Evolutionary conservation across 805 yeast genomes (phyloP).

Genomic region (Phaffomyces opuntiae): DNA sequence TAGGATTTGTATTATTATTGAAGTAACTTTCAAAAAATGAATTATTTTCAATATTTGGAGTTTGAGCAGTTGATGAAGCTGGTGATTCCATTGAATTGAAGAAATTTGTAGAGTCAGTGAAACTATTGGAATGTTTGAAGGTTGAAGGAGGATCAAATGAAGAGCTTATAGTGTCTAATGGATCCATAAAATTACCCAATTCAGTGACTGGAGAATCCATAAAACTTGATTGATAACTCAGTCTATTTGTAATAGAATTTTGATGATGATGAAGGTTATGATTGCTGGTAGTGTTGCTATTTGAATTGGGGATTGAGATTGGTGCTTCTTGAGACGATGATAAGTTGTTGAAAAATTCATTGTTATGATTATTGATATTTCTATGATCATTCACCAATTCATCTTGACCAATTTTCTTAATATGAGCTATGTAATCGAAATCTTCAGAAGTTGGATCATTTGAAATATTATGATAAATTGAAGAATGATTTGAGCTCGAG

Average conservation of each 20-base stretch:
- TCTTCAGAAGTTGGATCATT: slow-evolving; percentile 45
- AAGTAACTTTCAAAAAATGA: slow-evolving; percentile 22
- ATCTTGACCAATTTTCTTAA: slow-evolving; percentile 45
- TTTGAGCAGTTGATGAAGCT: slow-evolving; percentile 18
- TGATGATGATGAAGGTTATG: not conserved
- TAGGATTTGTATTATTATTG: not conserved
- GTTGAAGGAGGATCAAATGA: slow-evolving; percentile 23
- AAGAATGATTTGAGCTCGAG: no score
- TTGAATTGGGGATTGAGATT: slow-evolving; percentile 2
- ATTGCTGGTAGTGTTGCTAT: not conserved
- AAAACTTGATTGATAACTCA: slow-evolving; percentile 13
- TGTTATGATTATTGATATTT: not conserved
- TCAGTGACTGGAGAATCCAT: slow-evolving; percentile 21
- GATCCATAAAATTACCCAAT: slow-evolving; percentile 20
- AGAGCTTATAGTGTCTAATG: slow-evolving; percentile 19
- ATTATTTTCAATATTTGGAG: slow-evolving; percentile 16
- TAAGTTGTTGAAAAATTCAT: slow-evolving; percentile 2
- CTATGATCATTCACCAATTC: slow-evolving; percentile 11
- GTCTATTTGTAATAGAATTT: not conserved
- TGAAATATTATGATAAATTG: no score
- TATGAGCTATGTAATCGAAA: slow-evolving; percentile 60
- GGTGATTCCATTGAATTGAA: slow-evolving; percentile 20
- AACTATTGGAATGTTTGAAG: slow-evolving; percentile 13
- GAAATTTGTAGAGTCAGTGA: slow-evolving; percentile 12
- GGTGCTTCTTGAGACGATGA: slow-evolving; percentile 11